Conservation (phyloP, 306 rosid genomes). For the Clitoria ternatea region DNA sequence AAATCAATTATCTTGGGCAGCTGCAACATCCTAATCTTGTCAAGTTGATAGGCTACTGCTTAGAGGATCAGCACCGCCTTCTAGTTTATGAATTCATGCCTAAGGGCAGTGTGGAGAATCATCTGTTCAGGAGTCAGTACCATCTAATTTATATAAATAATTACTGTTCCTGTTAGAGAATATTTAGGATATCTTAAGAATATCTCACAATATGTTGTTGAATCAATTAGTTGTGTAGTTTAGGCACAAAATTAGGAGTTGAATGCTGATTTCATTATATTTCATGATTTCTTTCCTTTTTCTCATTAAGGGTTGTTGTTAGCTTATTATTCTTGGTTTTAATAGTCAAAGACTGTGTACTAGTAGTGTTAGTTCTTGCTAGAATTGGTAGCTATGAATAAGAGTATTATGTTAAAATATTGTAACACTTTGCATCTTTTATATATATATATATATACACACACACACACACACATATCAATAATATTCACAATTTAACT, state of each 20-base stretch:
- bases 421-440: no score
- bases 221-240: not conserved
- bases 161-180: not conserved
- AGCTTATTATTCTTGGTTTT: no score
- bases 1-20: conserved; percentile 86
- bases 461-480: no score
- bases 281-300: not conserved
- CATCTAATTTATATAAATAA: not conserved
- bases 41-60: conserved; percentile 77
- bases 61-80: conserved; percentile 79
- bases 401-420: no score
- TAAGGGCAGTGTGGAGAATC: conserved; percentile 89
- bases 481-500: no score
- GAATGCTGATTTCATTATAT: not conserved
- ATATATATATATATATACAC: no score
- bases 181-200: not conserved
- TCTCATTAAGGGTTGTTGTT: no score
- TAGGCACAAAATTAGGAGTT: not conserved
- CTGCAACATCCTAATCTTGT: conserved; percentile 82
- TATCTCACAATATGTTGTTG: not conserved
- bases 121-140: conserved; percentile 79
- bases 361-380: no score
- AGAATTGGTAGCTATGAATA: no score
- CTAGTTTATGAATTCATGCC: conserved; percentile 80
- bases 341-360: no score